Evolutionary conservation across 495 filamentous ascomycete genomes (phyloP), one percentile per base, ranked within the genome.

Genomic region (Lasiosphaeria miniovina): DNA sequence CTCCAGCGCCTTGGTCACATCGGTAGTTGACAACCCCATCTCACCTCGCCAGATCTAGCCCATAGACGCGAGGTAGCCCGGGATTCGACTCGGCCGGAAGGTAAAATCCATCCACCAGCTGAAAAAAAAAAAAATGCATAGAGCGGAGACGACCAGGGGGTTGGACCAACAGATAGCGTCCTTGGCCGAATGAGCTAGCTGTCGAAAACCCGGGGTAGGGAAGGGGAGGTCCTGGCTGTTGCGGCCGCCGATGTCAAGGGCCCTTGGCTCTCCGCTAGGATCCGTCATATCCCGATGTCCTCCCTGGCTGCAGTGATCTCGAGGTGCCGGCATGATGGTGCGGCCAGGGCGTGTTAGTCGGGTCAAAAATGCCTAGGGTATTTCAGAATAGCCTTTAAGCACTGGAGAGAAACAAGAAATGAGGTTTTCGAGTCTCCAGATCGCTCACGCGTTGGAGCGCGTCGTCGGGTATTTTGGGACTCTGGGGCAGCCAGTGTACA

Each of bases 51-150:
- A 24, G 50, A 83, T 69, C 11, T 71, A 60, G 31, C 61, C 55
- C 36, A 64, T 64, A 6, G 77, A 76, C 5, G 75, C 74, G 7
- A 80, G 61, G 63, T 76, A 79, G 24, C 78, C 74, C n/a, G 79
- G 64, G 53, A 83, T 38, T 35, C 80, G 74, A 52, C 72, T 76
- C 79, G 49, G 11, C 5, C 34, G 36, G 10, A 34, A 24, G 24
- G 24, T 24, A 24, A 24, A 24, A 24, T 24, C 24, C 24, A 24
- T 2, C 24, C 24, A 24, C 24, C 24, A 24, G 24, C 24, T 24
- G 2, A 24, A 24, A 24, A 24, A 24, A 24, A 24, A 24, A 24
- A 24, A 24, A 24, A 24, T 0, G 24, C 24, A 24, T 2, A 1
- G 24, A 24, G 24, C 24, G 24, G 24, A 24, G 24, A 24, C 2